These are phyloP conservation scores for Boletus fagicola DNA, from an alignment of 768 basidiomycete species.

Conservation along the genomic window DNA sequence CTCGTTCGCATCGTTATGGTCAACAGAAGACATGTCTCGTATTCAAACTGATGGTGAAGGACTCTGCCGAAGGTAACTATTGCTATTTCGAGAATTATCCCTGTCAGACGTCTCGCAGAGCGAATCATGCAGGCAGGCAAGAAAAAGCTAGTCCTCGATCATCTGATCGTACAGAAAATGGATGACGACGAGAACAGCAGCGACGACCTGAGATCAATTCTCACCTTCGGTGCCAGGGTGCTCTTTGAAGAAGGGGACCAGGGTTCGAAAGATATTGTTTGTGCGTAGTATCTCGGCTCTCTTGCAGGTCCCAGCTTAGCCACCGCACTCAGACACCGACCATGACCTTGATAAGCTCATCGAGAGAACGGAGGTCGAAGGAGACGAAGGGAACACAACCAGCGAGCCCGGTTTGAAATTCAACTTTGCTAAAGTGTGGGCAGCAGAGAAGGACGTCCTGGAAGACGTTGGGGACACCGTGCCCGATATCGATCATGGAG, in stretches of 20 bases:
- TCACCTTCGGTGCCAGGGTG: conserved; percentile 84
- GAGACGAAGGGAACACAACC: conserved; percentile 48
- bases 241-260: conserved; percentile 69
- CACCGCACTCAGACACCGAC: conserved; percentile 56
- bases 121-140: conserved; percentile 92
- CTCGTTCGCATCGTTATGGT: conserved; percentile 91
- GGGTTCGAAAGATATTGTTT: conserved; percentile 62
- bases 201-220: conserved; percentile 84
- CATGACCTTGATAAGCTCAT: conserved; percentile 84
- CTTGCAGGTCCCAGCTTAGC: neutral
- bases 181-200: conserved; percentile 74
- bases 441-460: conserved; percentile 67
- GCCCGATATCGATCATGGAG: conserved; percentile 48
- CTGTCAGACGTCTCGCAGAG: conserved; percentile 47
- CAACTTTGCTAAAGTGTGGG: conserved; percentile 91
- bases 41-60: conserved; percentile 95
- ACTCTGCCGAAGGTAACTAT: conserved; percentile 77
- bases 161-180: conserved; percentile 95
- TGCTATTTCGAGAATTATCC: neutral
- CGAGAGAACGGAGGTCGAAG: conserved; percentile 77
- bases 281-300: conserved; percentile 38
- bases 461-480: conserved; percentile 63
- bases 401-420: conserved; percentile 63
- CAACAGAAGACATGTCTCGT: conserved; percentile 93
- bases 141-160: conserved; percentile 91